Percentiles rank a stretch among this genome's conserved stretches.
Evolutionary conservation across 176 grass and related monocot species (phyloP).

Genomic region (Coix lacrymajobi): DNA sequence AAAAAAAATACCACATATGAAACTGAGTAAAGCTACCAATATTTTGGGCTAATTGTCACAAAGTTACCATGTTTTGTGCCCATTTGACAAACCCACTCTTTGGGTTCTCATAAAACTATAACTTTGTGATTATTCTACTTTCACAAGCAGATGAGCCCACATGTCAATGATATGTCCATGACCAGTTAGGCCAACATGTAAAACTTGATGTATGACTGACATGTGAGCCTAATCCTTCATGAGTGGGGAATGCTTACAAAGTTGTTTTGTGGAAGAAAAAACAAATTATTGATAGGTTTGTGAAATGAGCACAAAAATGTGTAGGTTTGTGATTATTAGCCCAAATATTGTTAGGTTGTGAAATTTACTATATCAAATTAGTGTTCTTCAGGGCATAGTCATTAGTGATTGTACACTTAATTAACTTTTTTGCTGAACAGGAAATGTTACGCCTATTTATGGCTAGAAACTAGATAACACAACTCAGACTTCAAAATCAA

Average conservation of each 20-base stretch:
- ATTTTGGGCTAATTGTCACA: neutral
- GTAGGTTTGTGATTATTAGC: neutral
- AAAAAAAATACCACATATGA: constrained; percentile 6
- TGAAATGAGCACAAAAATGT: neutral
- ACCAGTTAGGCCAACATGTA: neutral
- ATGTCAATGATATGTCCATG: neutral
- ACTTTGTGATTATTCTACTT: neutral
- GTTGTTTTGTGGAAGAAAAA: neutral
- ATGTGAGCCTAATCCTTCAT: neutral
- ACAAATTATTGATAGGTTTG: neutral
- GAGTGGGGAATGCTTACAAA: neutral
- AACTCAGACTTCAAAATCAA: neutral
- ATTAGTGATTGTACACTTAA: neutral
- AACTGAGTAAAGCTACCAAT: neutral
- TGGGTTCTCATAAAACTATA: neutral
- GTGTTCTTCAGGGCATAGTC: neutral
- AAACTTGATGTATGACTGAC: neutral
- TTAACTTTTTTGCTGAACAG: neutral
- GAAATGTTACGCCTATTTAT: neutral
- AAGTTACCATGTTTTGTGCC: neutral
- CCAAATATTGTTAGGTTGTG: neutral
- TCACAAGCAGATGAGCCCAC: neutral
- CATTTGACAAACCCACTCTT: neutral
- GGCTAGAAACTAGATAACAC: neutral
- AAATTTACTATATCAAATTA: neutral